phyloP scores from a whole-genome alignment of 768 basidiomycete species.

The Artomyces pyxidatus region DNA sequence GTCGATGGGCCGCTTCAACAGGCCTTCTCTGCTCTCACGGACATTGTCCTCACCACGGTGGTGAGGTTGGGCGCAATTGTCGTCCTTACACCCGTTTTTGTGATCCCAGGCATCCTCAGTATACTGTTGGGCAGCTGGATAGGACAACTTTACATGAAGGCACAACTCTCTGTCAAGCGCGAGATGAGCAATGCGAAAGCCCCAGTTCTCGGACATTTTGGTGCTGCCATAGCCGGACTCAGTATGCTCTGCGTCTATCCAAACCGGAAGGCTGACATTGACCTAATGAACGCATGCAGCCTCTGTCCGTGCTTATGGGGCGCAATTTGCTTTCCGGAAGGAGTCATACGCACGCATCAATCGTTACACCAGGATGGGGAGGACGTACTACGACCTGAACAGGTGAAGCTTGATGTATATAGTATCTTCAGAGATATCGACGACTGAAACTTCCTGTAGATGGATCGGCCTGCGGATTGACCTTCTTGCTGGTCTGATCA shows the following conservation, averaged over 20 bases:
- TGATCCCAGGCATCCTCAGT: conserved; percentile 29
- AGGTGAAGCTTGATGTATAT: too few species aligned
- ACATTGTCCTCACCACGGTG: conserved; percentile 26
- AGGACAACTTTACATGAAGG: conserved; percentile 45
- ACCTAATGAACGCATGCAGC: conserved; percentile 17
- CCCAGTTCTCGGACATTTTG: conserved; percentile 43
- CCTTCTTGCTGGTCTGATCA: conserved; percentile 40
- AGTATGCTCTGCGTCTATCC: conserved; percentile 20
- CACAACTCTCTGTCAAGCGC: conserved; percentile 50
- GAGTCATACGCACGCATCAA: conserved; percentile 41
- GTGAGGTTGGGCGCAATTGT: conserved; percentile 23
- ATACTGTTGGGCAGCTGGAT: conserved; percentile 32
- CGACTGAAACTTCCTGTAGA: too few species aligned
- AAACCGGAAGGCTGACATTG: background rate
- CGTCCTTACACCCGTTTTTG: conserved; percentile 29
- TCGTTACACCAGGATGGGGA: conserved; percentile 32
- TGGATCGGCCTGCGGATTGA: conserved; percentile 52
- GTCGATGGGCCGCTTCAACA: conserved; percentile 29
- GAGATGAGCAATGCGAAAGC: conserved; percentile 44
- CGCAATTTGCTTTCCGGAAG: conserved; percentile 33
- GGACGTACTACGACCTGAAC: conserved; percentile 42
- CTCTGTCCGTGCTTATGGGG: conserved; percentile 50
- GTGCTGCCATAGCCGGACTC: conserved; percentile 47
- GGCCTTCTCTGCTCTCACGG: conserved; percentile 21
- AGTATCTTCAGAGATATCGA: too few species aligned